These are phyloP conservation scores for Rhodamnia rubescens DNA, from an alignment of 345 rosid species.

Conservation along the genomic window DNA sequence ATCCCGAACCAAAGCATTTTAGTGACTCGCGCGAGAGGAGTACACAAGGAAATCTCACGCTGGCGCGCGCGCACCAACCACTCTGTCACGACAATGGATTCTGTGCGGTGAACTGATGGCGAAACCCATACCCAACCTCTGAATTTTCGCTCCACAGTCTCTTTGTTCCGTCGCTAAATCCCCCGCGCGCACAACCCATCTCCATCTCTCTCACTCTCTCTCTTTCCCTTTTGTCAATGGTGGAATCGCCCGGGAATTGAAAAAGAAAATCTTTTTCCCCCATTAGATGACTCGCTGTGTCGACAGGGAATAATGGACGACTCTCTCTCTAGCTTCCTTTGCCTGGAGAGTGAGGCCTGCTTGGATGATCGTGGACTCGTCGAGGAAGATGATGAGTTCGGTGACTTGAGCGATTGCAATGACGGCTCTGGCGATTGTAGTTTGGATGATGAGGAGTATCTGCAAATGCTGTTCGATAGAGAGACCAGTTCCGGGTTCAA, in stretches of 20 bases:
- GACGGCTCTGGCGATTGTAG: neutral
- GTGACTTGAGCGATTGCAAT: neutral
- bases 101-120: neutral
- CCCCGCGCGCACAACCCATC: neutral
- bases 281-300: neutral
- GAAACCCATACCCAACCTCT: neutral
- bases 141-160: neutral
- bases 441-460: constrained; percentile 15
- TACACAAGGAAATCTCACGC: neutral
- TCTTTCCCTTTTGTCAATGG: neutral
- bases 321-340: constrained; percentile 16
- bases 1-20: neutral
- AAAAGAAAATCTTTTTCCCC: neutral
- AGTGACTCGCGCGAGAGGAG: neutral
- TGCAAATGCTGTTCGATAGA: constrained; percentile 19
- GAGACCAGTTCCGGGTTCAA: constrained; percentile 24
- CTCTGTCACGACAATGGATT: neutral
- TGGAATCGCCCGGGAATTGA: neutral
- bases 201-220: neutral
- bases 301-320: neutral
- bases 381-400: neutral
- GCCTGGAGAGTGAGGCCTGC: constrained; percentile 19
- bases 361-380: constrained; percentile 4
- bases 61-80: neutral
- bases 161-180: neutral